phyloP scores from a whole-genome alignment of 805 yeast genomes.

The Cyberlindnera veronae region DNA sequence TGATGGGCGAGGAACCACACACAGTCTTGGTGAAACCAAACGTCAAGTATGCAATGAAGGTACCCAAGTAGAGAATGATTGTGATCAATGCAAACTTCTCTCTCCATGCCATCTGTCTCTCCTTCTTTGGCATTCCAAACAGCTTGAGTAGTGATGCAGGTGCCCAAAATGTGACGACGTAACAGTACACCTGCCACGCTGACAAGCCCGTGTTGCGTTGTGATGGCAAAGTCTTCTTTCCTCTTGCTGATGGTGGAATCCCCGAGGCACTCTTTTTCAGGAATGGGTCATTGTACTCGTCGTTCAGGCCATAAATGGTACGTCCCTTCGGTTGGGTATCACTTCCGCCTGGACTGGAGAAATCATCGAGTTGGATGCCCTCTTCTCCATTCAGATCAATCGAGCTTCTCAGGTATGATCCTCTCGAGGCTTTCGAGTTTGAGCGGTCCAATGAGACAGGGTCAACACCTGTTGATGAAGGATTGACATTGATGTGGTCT shows the following conservation, averaged over 20 bases:
- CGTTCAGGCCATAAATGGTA: conserved; percentile 58
- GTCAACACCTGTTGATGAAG: conserved; percentile 70
- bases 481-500: conserved; percentile 58
- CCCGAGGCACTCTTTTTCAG: conserved; percentile 11
- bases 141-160: conserved; percentile 68
- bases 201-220: conserved; percentile 23
- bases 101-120: conserved; percentile 94
- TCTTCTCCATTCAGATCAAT: conserved; percentile 7
- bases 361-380: conserved; percentile 23
- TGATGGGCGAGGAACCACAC: conserved; percentile 46
- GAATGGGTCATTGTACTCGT: conserved; percentile 40
- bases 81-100: conserved; percentile 87
- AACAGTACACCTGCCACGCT: conserved; percentile 82
- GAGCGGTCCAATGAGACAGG: conserved; percentile 35
- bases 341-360: conserved; percentile 10
- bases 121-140: conserved; percentile 75
- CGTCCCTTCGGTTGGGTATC: conserved; percentile 34
- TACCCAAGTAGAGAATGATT: conserved; percentile 68
- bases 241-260: conserved; percentile 5
- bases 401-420: conserved; percentile 10
- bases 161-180: conserved; percentile 85
- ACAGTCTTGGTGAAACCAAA: conserved; percentile 88
- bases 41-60: conserved; percentile 78
- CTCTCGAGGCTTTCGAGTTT: conserved; percentile 13
- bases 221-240: conserved; percentile 12